Conservation (phyloP, 192 early-diverging fungal species). For the Coemansia sp. region DNA sequence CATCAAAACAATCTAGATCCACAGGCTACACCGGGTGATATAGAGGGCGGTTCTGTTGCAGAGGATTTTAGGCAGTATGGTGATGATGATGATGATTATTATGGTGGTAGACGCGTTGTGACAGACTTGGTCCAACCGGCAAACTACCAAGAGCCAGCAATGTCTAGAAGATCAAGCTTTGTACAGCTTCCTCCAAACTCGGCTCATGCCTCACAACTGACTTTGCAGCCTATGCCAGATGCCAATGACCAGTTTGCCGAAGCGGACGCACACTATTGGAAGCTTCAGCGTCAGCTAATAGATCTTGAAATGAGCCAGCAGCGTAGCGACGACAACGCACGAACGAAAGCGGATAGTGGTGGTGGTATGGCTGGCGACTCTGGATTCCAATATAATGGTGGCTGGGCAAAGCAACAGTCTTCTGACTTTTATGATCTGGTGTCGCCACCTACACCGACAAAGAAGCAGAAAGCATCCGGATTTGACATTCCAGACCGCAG, state of each 20-base stretch:
- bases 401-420: constrained; percentile 16
- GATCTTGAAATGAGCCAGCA: constrained; percentile 52
- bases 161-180: constrained; percentile 50
- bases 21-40: background rate
- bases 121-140: constrained; percentile 35
- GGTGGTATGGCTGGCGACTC: background rate
- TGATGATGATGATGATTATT: background rate
- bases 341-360: background rate
- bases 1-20: background rate
- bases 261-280: constrained; percentile 53
- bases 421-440: constrained; percentile 24
- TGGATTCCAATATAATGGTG: background rate
- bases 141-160: constrained; percentile 49
- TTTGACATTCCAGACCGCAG: constrained; percentile 4
- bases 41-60: background rate
- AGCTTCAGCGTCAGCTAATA: constrained; percentile 53
- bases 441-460: constrained; percentile 47
- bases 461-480: constrained; percentile 3
- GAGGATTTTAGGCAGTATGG: background rate
- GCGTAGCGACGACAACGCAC: constrained; percentile 2
- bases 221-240: constrained; percentile 10
- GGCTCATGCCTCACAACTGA: constrained; percentile 16
- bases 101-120: constrained; percentile 2
- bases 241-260: constrained; percentile 48
- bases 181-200: constrained; percentile 37